Base-by-base conservation (phyloP, 768 basidiomycete species). In the Hericium alpestre region DNA sequence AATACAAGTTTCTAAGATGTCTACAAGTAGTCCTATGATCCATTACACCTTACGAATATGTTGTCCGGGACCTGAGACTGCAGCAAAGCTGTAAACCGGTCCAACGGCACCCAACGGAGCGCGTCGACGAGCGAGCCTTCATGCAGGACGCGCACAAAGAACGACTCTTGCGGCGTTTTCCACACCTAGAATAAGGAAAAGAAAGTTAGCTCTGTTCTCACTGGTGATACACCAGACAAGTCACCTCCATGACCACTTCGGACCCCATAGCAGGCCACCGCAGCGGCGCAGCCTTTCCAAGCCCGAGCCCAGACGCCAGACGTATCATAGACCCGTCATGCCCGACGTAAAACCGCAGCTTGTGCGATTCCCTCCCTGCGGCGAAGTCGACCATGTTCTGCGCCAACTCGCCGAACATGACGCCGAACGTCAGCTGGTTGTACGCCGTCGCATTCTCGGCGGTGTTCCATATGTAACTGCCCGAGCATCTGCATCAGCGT, bases 261-360 rank as follows among this genome's bases (percentile, higher is more conserved):
- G 72, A 73, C 2, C 76, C 76, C 55, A 77, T 66, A 0, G 78
- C 75, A 0, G 78, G 77, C 77, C 77, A 79, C 38, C 74, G 70
- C 54, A 77, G 58, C 2, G 64, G 63, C 8, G 58, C 58, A 18
- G 56, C 47, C 23, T 64, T 63, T 15, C 73, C 74, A 22, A 78
- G 63, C 3, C 77, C 76, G 2, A 79, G 69, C 8, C 72, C 72
- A 1, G 72, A 67, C 2, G 70, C 66, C 10, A 72, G 65, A 20
- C 71, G 65, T 55, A 72, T 71, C 71, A 79, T 75, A 10, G 74
- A 70, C 8, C 77, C 75, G 54, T 79, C 77, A 55, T 79, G 78
- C 4, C 76, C 78, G 5, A 79, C 72, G 48, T 75, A 74, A 58
- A 78, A 70, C 39, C 67, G 67, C 18, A 75, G 51, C 54, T 73